These are phyloP conservation scores for Fistulinella cinereoalba DNA, from an alignment of 1,284 basidiomycete species.

Conservation along the genomic window DNA sequence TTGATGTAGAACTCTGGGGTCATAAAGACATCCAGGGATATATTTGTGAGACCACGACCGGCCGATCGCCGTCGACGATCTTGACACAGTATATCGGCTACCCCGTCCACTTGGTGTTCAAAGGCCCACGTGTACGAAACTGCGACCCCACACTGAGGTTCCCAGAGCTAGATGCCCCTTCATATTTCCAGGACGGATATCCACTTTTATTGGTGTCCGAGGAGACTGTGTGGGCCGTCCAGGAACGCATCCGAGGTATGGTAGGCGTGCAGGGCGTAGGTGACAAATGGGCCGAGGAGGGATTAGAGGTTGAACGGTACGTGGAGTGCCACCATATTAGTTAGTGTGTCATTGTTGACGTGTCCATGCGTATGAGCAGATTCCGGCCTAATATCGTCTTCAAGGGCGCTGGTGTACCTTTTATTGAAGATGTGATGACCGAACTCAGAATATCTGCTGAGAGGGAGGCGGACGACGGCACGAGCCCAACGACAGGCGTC, in stretches of 20 bases:
- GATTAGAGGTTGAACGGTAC: conserved; percentile 61
- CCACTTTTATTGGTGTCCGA: conserved; percentile 64
- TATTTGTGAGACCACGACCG: conserved; percentile 46
- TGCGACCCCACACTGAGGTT: conserved; percentile 52
- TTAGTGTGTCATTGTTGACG: conserved; percentile 3
- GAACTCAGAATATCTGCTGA: conserved; percentile 50
- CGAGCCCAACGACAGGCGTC: conserved; percentile 29
- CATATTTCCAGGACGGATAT: conserved; percentile 69
- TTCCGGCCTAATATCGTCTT: conserved; percentile 75
- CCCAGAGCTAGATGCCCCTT: conserved; percentile 53
- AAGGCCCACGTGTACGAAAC: conserved; percentile 55
- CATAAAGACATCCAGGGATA: conserved; percentile 57
- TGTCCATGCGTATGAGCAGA: no score
- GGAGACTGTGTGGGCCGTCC: conserved; percentile 55
- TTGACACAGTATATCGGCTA: conserved; percentile 59
- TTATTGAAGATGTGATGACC: conserved; percentile 47
- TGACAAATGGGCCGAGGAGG: conserved; percentile 52
- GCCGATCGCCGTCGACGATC: conserved; percentile 45
- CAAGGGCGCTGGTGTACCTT: conserved; percentile 49
- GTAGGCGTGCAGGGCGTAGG: conserved; percentile 57
- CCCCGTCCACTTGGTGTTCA: conserved; percentile 61
- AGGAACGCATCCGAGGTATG: conserved; percentile 44
- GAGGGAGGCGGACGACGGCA: conserved; percentile 14
- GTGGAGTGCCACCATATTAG: conserved; percentile 4
- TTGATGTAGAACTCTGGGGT: conserved; percentile 54